Conservation (phyloP, 768 basidiomycete species). For the Cystobasidium onofrii region DNA sequence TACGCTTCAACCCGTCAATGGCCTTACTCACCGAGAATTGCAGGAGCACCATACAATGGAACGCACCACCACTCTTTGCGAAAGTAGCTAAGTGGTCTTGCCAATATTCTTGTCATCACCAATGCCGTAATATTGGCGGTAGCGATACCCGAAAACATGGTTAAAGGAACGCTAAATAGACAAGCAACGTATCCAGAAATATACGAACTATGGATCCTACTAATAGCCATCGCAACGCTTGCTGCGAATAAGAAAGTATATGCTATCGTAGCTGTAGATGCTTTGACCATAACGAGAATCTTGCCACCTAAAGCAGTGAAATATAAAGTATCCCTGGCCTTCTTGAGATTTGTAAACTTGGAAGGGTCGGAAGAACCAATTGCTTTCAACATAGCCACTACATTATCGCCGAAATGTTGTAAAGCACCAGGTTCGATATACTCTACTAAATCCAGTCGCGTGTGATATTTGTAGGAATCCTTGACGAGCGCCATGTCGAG, state of each 20-base stretch:
- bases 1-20: too few relatives aligned
- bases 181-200: constrained; percentile 47
- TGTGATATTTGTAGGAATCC: constrained; percentile 89
- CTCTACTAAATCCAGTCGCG: constrained; percentile 54
- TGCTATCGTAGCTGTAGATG: constrained; percentile 42
- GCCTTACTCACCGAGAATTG: constrained; percentile 55
- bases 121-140: constrained; percentile 65
- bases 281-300: constrained; percentile 52
- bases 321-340: constrained; percentile 53
- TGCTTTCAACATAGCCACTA: constrained; percentile 69
- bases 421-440: constrained; percentile 78
- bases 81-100: constrained; percentile 66
- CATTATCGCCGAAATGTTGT: constrained; percentile 83
- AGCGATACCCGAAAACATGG: constrained; percentile 55
- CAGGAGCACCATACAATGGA: constrained; percentile 65
- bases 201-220: constrained; percentile 36
- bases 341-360: constrained; percentile 37
- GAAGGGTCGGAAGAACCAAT: constrained; percentile 54
- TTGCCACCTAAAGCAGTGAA: constrained; percentile 63
- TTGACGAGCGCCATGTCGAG: constrained; percentile 90
- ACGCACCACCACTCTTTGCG: constrained; percentile 57
- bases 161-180: constrained; percentile 51
- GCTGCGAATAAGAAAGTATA: constrained; percentile 35
- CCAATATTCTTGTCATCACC: constrained; percentile 57
- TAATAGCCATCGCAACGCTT: constrained; percentile 34